Evolutionary conservation across 1,284 basidiomycete genomes (phyloP).

Genomic region (Puccinia hordei): DNA sequence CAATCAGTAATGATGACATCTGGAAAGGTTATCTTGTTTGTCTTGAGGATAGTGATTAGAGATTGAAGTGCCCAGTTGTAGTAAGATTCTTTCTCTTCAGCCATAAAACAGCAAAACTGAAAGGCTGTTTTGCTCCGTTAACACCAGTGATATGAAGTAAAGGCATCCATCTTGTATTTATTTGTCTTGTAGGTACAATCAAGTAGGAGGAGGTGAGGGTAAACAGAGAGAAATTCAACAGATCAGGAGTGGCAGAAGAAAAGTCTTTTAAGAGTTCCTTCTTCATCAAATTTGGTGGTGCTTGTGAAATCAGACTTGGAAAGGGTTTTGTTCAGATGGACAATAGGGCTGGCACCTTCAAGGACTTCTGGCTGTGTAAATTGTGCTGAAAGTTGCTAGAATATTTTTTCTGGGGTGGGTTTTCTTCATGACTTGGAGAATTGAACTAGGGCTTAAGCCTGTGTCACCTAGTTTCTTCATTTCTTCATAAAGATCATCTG

Average conservation of each 20-base stretch:
- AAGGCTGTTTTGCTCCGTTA: neutral
- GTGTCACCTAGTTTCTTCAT: too few species aligned
- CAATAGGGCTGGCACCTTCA: neutral
- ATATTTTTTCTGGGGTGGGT: too few species aligned
- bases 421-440: too few species aligned
- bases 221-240: too few species aligned
- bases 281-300: neutral
- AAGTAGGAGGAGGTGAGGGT: constrained; percentile 1
- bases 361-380: too few species aligned
- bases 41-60: neutral
- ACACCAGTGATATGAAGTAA: neutral
- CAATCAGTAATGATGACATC: too few species aligned
- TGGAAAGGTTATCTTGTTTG: too few species aligned
- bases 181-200: constrained; percentile 19
- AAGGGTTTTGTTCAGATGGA: constrained; percentile 5
- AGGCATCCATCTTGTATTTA: constrained; percentile 4
- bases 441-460: too few species aligned
- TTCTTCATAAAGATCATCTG: too few species aligned
- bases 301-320: neutral
- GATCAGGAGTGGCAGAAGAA: neutral
- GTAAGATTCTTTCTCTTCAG: neutral
- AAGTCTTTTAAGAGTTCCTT: neutral
- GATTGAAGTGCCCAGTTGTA: neutral
- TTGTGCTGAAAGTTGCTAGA: neutral
- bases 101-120: constrained; percentile 4